A percentile compares a stretch with the other conserved stretches of the same genome.
Conservation (phyloP, 1,284 basidiomycete genomes). For the Pyrrhoderma noxium region DNA sequence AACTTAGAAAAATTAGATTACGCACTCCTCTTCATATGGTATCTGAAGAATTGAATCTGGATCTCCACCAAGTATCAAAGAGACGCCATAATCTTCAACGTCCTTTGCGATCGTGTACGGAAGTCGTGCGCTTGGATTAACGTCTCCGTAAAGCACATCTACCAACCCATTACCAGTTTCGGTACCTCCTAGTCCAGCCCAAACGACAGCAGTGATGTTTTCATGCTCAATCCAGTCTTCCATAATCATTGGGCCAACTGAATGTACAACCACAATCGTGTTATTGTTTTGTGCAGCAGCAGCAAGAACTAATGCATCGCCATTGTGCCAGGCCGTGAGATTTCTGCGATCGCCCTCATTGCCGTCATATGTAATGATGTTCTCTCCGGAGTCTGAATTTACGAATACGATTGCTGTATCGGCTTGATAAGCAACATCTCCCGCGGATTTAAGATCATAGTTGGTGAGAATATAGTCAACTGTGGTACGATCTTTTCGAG, state of each 20-base stretch:
- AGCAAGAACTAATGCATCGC: constrained; percentile 44
- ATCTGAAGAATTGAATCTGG: constrained; percentile 25
- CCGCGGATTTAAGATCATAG: constrained; percentile 44
- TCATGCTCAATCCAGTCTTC: constrained; percentile 60
- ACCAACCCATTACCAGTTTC: constrained; percentile 34
- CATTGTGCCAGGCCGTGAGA: constrained; percentile 60
- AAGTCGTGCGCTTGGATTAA: constrained; percentile 37
- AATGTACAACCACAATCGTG: constrained; percentile 71
- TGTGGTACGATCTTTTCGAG: constrained; percentile 33
- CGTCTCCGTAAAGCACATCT: constrained; percentile 39
- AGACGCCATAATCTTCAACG: constrained; percentile 39
- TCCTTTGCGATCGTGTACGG: constrained; percentile 45
- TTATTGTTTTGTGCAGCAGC: constrained; percentile 51
- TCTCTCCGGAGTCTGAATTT: constrained; percentile 42
- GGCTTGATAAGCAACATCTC: constrained; percentile 41
- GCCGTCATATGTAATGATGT: constrained; percentile 49
- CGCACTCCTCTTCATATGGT: constrained; percentile 28
- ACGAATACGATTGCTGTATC: constrained; percentile 62
- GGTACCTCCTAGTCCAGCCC: too few species aligned
- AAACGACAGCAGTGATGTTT: constrained; percentile 30
- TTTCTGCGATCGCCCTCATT: constrained; percentile 70
- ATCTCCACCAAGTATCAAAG: constrained; percentile 21
- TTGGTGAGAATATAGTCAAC: constrained; percentile 48
- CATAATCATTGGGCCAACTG: constrained; percentile 61
- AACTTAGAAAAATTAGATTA: constrained; percentile 1